Conservation (phyloP, 2,329 filamentous ascomycete genomes). For the Pseudogymnoascus sp. region DNA sequence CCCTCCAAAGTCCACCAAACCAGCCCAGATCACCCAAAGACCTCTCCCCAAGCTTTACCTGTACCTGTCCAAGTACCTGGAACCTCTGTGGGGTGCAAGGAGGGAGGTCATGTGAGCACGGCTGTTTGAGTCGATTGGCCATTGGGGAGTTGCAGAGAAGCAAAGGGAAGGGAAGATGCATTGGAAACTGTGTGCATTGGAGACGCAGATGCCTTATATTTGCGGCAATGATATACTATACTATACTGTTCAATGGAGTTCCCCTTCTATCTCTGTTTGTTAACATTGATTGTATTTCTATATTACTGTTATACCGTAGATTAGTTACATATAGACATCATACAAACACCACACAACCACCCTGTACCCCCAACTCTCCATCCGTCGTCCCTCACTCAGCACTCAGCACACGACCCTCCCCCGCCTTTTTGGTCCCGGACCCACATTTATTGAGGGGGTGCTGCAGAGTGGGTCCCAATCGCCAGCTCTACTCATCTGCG, state of each 20-base stretch:
- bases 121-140: neutral
- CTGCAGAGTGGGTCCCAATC: constrained; percentile 1
- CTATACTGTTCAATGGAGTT: neutral
- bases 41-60: neutral
- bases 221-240: neutral
- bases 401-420: constrained; percentile 3
- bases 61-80: neutral
- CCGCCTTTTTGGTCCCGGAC: neutral
- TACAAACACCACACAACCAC: too few relatives aligned
- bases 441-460: neutral
- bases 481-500: neutral
- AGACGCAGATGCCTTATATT: too few relatives aligned
- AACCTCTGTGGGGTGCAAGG: neutral
- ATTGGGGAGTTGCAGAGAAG: neutral
- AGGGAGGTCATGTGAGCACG: neutral
- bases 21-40: neutral
- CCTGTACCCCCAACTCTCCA: neutral
- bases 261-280: neutral
- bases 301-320: neutral
- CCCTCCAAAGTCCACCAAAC: too few relatives aligned
- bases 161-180: neutral
- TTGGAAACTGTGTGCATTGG: neutral
- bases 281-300: neutral
- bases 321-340: neutral
- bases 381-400: neutral